Evolutionary conservation across 2,329 filamentous ascomycete species (phyloP), one percentile per base, ranked within the genome.

Genomic region (Pseudogymnoascus sp.): DNA sequence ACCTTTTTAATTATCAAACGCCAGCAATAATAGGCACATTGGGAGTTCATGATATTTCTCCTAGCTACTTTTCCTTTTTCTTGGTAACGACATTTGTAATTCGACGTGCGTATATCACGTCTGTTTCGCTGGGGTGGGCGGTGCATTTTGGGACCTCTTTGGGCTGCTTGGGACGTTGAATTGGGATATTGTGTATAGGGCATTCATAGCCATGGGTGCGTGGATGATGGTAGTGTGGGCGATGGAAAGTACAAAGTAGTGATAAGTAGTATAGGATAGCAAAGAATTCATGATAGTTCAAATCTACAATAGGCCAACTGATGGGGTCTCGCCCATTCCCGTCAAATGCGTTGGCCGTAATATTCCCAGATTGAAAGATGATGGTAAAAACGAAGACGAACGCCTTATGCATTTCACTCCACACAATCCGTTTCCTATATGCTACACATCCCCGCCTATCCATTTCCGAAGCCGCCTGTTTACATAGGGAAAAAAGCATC

Each of bases 321-420:
- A 3, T 37, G 35, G 14, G 4, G 35, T 6, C 14, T 28, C 6
- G 5, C 25, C 43, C 43, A 2, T 50, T 16, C 5, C 4, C n/a
- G 16, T 16, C 25, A 30, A 8, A 2, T 30, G 25, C 22, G 11
- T 22, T 22, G 25, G 6, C 12, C 11, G 8, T n/a, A 50, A 18
- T 8, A 18, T 30, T 50, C 14, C 30, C n/a, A 50, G 43, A 18
- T 12, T 43, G 11, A 43, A 30, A n/a, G 22, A 16, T 50, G 25
- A 30, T 50, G 14, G n/a, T 30, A 30, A 30, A 50, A 30, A 30
- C 43, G 43, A 50, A n/a, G 43, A 30, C 43, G 25, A 50, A 50
- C 43, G 43, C 43, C 43, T 16, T 50, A 16, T 30, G 43, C 22
- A 50, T 50, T 50, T 50, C 28, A 54, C 47, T 54, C 47, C 47